Evolutionary conservation across 768 basidiomycete genomes (phyloP).

Genomic region (Pilatotrama ljubarskyi): DNA sequence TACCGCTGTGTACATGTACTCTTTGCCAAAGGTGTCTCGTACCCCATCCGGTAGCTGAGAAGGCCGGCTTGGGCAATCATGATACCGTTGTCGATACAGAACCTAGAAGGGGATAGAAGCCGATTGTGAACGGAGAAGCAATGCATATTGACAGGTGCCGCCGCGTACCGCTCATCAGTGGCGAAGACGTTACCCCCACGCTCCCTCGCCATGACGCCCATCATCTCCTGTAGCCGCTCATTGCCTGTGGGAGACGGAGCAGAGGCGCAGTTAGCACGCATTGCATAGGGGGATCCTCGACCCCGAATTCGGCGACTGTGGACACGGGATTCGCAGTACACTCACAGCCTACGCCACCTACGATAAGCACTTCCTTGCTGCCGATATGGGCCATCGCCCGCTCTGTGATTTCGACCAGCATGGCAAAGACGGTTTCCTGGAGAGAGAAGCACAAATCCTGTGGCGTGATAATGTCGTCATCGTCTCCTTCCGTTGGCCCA

Average conservation of each 20-base stretch:
- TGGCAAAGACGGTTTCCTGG: slow-evolving; percentile 95
- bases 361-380: slow-evolving; percentile 93
- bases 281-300: background rate
- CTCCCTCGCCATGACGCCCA: slow-evolving; percentile 95
- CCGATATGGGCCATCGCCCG: slow-evolving; percentile 99
- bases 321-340: slow-evolving; percentile 20
- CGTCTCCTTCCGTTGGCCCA: slow-evolving; percentile 39
- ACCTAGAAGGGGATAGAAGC: slow-evolving; percentile 46
- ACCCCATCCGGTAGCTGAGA: slow-evolving; percentile 88
- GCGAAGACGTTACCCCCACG: slow-evolving; percentile 89
- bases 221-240: slow-evolving; percentile 94
- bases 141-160: background rate
- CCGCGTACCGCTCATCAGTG: slow-evolving; percentile 84
- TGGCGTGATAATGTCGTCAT: slow-evolving; percentile 80
- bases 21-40: slow-evolving; percentile 70
- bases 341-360: slow-evolving; percentile 99
- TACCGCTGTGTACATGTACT: slow-evolving; percentile 93
- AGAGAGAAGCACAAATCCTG: slow-evolving; percentile 97
- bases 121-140: background rate
- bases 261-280: background rate
- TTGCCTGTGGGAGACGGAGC: slow-evolving; percentile 59
- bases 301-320: background rate
- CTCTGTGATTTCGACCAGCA: slow-evolving; percentile 99
- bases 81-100: slow-evolving; percentile 99
- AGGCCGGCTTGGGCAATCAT: slow-evolving; percentile 99